A percentile compares a stretch with the other conserved stretches of the same genome.
Evolutionary conservation across 176 grass and related monocot species (phyloP).

Genomic region (Eremochloa ophiuroides): DNA sequence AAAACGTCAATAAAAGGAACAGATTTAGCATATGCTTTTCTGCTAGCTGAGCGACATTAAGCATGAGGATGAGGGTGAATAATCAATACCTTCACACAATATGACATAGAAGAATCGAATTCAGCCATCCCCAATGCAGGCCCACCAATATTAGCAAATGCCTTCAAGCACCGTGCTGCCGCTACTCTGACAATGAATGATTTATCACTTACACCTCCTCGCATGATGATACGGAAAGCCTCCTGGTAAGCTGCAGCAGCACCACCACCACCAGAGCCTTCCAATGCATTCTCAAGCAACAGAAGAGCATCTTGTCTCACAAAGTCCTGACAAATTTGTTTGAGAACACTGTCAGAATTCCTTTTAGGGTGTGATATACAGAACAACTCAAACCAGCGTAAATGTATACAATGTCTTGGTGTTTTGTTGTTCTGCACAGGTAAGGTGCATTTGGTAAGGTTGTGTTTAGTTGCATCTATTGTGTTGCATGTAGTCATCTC

Average conservation of each 20-base stretch:
- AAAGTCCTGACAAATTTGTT: conserved; percentile 69
- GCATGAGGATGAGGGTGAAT: conserved; percentile 8
- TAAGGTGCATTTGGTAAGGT: too few species aligned
- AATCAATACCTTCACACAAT: conserved; percentile 82
- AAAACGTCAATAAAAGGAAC: conserved; percentile 24
- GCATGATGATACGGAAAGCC: conserved; percentile 86
- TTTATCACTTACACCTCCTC: conserved; percentile 76
- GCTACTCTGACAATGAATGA: conserved; percentile 84
- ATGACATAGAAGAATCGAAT: conserved; percentile 80
- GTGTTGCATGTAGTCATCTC: too few species aligned
- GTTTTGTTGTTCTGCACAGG: too few species aligned
- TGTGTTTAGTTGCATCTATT: too few species aligned
- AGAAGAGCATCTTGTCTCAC: conserved; percentile 91
- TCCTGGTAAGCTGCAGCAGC: conserved; percentile 68
- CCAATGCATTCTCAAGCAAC: conserved; percentile 91
- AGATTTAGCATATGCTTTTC: conserved; percentile 13
- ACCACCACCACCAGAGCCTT: conserved; percentile 79
- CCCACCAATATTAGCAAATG: conserved; percentile 80
- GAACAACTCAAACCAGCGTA: too few species aligned
- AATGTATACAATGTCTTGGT: too few species aligned
- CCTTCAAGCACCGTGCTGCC: conserved; percentile 91
- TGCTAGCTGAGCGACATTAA: neutral
- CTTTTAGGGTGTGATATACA: neutral
- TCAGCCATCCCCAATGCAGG: conserved; percentile 79
- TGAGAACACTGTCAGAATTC: conserved; percentile 16